Conservation (phyloP, 2,329 filamentous ascomycete species). For the Chaetoscypha palmicola region DNA sequence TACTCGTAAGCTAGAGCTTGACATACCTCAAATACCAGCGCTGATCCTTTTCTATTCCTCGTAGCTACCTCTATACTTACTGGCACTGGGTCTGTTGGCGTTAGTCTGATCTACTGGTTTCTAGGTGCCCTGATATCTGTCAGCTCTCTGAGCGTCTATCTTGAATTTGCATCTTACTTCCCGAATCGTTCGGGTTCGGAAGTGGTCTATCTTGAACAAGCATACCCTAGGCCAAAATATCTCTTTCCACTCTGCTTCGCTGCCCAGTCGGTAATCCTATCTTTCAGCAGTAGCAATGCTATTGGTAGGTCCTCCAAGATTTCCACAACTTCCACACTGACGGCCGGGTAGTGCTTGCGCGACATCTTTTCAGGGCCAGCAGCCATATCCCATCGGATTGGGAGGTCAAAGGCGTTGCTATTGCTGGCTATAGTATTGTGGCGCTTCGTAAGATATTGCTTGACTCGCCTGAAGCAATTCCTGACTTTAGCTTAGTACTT, state of each 20-base stretch:
- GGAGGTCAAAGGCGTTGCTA: conserved; percentile 60
- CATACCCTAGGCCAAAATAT: conserved; percentile 56
- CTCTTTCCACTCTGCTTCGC: conserved; percentile 60
- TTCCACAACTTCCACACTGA: not conserved
- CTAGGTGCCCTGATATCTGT: conserved; percentile 53
- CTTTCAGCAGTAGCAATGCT: conserved; percentile 59
- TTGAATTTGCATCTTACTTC: conserved; percentile 59
- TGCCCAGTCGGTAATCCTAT: conserved; percentile 54
- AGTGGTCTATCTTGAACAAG: conserved; percentile 62
- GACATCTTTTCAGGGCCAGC: conserved; percentile 54
- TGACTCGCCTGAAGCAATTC: not conserved
- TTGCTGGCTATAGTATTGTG: conserved; percentile 38
- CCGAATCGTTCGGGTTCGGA: conserved; percentile 59
- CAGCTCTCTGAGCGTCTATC: conserved; percentile 40
- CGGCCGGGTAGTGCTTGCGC: conserved; percentile 43
- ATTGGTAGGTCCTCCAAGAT: conserved; percentile 35
- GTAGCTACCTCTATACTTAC: conserved; percentile 52
- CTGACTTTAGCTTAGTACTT: conserved; percentile 29
- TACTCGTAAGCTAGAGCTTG: conserved; percentile 42
- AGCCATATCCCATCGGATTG: conserved; percentile 46
- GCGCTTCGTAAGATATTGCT: conserved; percentile 39
- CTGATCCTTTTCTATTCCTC: too few species aligned
- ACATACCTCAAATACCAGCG: too few species aligned
- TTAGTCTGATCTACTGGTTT: conserved; percentile 57
- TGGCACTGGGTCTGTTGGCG: conserved; percentile 54